Evolutionary conservation across 2,329 filamentous ascomycete genomes (phyloP).

Genomic region (Penicillium sp.): DNA sequence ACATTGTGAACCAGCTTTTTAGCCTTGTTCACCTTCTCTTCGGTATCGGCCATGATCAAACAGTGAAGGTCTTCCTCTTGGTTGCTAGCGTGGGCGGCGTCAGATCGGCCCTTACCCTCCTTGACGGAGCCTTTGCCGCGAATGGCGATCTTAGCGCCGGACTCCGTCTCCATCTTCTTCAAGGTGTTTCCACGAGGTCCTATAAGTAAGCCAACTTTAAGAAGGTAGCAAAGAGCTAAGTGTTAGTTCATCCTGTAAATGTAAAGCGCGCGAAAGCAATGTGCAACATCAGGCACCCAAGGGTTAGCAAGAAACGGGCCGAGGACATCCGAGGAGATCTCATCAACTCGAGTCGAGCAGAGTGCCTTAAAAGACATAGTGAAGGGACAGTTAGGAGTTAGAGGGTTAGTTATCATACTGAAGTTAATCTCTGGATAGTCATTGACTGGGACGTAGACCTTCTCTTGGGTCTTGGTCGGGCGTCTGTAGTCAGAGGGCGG

Average conservation of each 20-base stretch:
- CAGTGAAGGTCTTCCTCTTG: constrained; percentile 99
- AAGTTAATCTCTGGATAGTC: constrained; percentile 99
- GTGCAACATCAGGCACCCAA: constrained; percentile 33
- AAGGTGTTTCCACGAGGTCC: constrained; percentile 99
- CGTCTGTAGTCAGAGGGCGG: constrained; percentile 97
- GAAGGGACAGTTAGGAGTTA: constrained; percentile 64
- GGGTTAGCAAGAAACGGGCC: constrained; percentile 43
- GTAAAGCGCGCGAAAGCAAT: constrained; percentile 26
- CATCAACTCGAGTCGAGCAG: constrained; percentile 43
- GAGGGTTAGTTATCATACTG: constrained; percentile 99
- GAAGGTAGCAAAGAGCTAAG: constrained; percentile 64
- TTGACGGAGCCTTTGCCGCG: constrained; percentile 99
- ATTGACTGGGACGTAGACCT: constrained; percentile 99
- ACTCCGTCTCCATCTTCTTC: constrained; percentile 99
- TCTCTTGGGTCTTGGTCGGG: constrained; percentile 99
- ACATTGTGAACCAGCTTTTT: constrained; percentile 98
- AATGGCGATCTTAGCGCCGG: constrained; percentile 96
- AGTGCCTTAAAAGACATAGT: constrained; percentile 37
- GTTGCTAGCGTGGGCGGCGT: constrained; percentile 98
- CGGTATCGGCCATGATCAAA: constrained; percentile 98
- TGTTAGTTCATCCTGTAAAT: constrained; percentile 69
- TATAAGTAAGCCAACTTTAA: constrained; percentile 99
- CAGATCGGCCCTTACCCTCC: constrained; percentile 97
- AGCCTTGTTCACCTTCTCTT: constrained; percentile 99
- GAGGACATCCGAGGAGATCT: constrained; percentile 34